Evolutionary conservation across 2,329 filamentous ascomycete species (phyloP), one percentile per base, ranked within the genome.

Genomic region (Ophiostoma sp.): DNA sequence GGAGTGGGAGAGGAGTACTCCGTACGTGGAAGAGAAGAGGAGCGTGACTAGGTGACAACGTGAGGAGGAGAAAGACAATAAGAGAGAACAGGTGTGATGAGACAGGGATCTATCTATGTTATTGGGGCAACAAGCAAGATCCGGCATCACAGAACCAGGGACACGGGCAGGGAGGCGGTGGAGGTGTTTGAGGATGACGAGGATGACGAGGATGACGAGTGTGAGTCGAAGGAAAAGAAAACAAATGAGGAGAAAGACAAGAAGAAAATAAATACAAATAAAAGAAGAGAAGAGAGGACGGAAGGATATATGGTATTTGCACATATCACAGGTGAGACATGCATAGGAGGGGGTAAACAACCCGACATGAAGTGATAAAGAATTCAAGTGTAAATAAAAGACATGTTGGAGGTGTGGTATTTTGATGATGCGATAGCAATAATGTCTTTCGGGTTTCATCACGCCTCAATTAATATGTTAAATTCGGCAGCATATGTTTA

Each of bases 351-450:
- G 23, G 27, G 23, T 31, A 57, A 57, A 15, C 13, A 15, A 27
- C 52, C 52, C 52, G 23, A 57, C 52, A 57, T 27, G 52, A 57
- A 57, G 52, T 27, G 52, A 57, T 57, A 57, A 57, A 57, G 52
- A 57, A 57, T 57, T 8, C 23, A 57, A 57, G 23, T 57, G 52
- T 57, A 57, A 57, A 31, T 57, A 57, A 10, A 13, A 27, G n/a
- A 2, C n/a, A 20, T 48, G 15, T n/a, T 48, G 44, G 8, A 39
- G 4, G 17, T 48, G 17, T 7, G 44, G n/a, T 44, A 48, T 48
- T 48, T 11, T 10, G 36, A 41, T 15, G 39, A 13, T 41, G 10
- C 2, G 39, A 41, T 41, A 41, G 39, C 39, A 41, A 41, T 41
- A 41, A 41, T 41, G 39, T 41, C 39, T 41, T 15, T 41, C 39